Conservation (phyloP, 2,329 filamentous ascomycete genomes). For the Pseudogymnoascus sp. region DNA sequence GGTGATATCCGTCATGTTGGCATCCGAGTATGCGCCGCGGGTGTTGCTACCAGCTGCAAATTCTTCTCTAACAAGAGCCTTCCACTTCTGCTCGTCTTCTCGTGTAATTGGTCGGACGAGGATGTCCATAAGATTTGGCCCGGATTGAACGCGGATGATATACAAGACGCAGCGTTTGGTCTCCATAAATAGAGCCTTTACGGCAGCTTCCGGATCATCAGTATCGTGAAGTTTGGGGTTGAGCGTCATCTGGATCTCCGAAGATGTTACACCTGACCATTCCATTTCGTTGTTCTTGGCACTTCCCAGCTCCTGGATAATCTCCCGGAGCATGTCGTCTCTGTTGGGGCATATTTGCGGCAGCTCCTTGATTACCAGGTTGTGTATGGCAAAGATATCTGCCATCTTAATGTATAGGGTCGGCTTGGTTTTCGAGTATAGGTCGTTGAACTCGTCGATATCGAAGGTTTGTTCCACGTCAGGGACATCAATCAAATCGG, state of each 20-base stretch:
- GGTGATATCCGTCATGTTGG: slow-evolving; percentile 81
- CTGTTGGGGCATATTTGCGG: slow-evolving; percentile 66
- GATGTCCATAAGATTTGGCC: slow-evolving; percentile 87
- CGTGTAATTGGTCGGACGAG: slow-evolving; percentile 79
- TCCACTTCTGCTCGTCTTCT: slow-evolving; percentile 89
- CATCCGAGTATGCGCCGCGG: slow-evolving; percentile 81
- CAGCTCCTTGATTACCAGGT: slow-evolving; percentile 73
- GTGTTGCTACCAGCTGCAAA: slow-evolving; percentile 60
- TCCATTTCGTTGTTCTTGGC: slow-evolving; percentile 96
- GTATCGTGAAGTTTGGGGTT: slow-evolving; percentile 83
- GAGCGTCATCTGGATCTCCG: slow-evolving; percentile 81
- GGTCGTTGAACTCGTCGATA: slow-evolving; percentile 97
- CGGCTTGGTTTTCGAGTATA: slow-evolving; percentile 92
- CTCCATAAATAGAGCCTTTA: slow-evolving; percentile 94
- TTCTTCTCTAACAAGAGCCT: slow-evolving; percentile 72
- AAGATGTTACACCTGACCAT: slow-evolving; percentile 72
- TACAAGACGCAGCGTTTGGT: slow-evolving; percentile 96
- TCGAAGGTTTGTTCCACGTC: slow-evolving; percentile 89
- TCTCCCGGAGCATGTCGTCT: slow-evolving; percentile 84
- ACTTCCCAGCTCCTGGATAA: slow-evolving; percentile 87
- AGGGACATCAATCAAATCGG: slow-evolving; percentile 70
- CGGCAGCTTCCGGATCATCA: slow-evolving; percentile 85
- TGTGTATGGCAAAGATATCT: slow-evolving; percentile 95
- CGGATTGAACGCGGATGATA: slow-evolving; percentile 93
- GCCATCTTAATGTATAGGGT: slow-evolving; percentile 99